Evolutionary conservation across 768 basidiomycete species (phyloP).

Genomic region (Pleurotus ostreatus): DNA sequence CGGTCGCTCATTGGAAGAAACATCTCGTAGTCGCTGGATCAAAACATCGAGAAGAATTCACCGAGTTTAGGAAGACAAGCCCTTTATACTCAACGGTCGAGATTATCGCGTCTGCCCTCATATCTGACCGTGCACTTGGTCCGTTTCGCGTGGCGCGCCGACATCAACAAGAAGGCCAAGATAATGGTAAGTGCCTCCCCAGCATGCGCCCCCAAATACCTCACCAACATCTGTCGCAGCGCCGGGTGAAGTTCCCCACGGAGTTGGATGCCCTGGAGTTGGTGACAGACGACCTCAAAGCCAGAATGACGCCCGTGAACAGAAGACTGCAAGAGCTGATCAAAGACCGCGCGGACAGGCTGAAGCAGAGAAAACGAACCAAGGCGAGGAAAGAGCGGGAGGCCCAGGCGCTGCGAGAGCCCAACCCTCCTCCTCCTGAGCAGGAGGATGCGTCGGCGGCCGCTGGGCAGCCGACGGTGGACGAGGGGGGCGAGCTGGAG

Average conservation of each 20-base stretch:
- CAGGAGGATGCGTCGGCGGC: constrained; percentile 10
- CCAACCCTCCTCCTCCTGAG: neutral
- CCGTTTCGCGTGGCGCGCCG: constrained; percentile 91
- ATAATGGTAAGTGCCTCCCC: constrained; percentile 67
- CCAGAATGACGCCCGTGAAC: constrained; percentile 66
- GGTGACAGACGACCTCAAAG: constrained; percentile 73
- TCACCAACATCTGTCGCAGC: constrained; percentile 31
- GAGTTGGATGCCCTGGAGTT: constrained; percentile 87
- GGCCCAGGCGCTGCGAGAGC: neutral
- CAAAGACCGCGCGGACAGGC: constrained; percentile 78
- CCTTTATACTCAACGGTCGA: constrained; percentile 73
- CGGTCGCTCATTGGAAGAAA: neutral
- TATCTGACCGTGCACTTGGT: constrained; percentile 94
- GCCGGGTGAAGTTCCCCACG: constrained; percentile 88
- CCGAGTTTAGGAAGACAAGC: constrained; percentile 78
- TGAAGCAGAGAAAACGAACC: constrained; percentile 75
- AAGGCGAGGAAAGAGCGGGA: constrained; percentile 31
- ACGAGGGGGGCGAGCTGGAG: constrained; percentile 45
- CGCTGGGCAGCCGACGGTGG: constrained; percentile 17
- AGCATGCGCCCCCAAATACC: too few relatives aligned
- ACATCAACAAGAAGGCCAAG: constrained; percentile 91
- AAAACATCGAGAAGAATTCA: constrained; percentile 82
- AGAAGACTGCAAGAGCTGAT: constrained; percentile 74
- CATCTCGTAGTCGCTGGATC: constrained; percentile 66
- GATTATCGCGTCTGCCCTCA: constrained; percentile 77